Evolutionary conservation across 2,329 filamentous ascomycete genomes (phyloP), one percentile per base, ranked within the genome.

Genomic region (Colletotrichum sp.): DNA sequence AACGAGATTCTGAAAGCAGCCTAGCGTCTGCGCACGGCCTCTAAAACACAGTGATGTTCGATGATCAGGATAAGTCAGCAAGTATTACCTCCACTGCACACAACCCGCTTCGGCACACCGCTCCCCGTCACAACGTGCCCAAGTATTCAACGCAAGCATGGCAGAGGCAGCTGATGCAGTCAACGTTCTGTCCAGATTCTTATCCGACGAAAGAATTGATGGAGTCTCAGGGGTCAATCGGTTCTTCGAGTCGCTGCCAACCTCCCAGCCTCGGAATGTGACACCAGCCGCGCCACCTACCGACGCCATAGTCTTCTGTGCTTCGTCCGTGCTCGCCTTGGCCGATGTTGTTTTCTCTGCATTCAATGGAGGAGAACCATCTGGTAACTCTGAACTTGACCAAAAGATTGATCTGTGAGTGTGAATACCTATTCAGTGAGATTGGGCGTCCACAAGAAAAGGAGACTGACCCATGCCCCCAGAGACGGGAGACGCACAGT

Each of bases 291-390:
- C 36, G 30, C 67, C 29, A 29, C 65, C 76, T 2, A 64, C 67
- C n/a, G 74, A 77, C 44, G 74, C 55, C 32, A 66, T 78, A 25
- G 74, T 77, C 32, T 69, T 78, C 15, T 78, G 74, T 59, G 74
- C 67, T 8, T 77, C 77, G 25, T 70, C 77, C 7, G 71, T 78
- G 5, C 63, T 78, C 11, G 73, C 76, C 6, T 36, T 77, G 5
- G 74, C 65, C 6, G 74, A 77, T 16, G 39, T 34, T 7, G 70
- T 78, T 9, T 75, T 77, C 22, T 59, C 70, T 8, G 52, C 67
- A 7, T 27, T 77, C 2, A 29, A 49, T 7, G n/a, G 32, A 27
- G 6, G 8, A 22, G 29, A 19, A 55, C 19, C 22, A 25, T 11
- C 59, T 39, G 29, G 6, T 3, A 12, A 22, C 3, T 3, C 7